Evolutionary conservation across 2,329 filamentous ascomycete species (phyloP).

Genomic region (Penicillium sp.): DNA sequence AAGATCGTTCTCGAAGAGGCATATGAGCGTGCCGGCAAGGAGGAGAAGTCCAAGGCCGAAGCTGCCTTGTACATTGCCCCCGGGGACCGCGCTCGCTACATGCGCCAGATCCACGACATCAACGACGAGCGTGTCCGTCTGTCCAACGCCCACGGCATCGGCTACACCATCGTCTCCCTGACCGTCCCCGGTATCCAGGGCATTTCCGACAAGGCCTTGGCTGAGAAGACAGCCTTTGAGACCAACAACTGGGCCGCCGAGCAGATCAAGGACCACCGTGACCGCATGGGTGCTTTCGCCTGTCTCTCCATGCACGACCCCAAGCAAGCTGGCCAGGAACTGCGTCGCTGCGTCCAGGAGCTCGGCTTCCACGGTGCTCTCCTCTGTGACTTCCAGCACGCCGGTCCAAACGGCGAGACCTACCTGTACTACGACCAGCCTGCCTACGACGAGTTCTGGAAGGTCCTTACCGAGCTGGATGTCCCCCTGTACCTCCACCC

Average conservation of each 20-base stretch:
- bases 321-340: slow-evolving; percentile 30
- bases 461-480: slow-evolving; percentile 55
- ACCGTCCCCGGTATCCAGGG: slow-evolving; percentile 49
- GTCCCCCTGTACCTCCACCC: slow-evolving; percentile 66
- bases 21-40: slow-evolving; percentile 57
- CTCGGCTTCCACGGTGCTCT: neutral
- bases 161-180: slow-evolving; percentile 46
- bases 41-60: slow-evolving; percentile 60
- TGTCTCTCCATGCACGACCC: slow-evolving; percentile 35
- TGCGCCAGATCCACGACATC: slow-evolving; percentile 54
- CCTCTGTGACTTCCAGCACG: slow-evolving; percentile 60
- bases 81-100: slow-evolving; percentile 57
- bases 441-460: slow-evolving; percentile 60
- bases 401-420: slow-evolving; percentile 57
- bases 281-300: slow-evolving; percentile 20
- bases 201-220: slow-evolving; percentile 40
- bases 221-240: slow-evolving; percentile 39
- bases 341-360: slow-evolving; percentile 37
- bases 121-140: slow-evolving; percentile 38
- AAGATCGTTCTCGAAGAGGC: slow-evolving; percentile 63
- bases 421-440: slow-evolving; percentile 62
- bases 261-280: slow-evolving; percentile 33
- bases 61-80: slow-evolving; percentile 53
- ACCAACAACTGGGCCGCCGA: slow-evolving; percentile 45
- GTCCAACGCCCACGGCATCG: slow-evolving; percentile 44